phyloP scores from a whole-genome alignment of 495 filamentous ascomycete genomes.

The Schizothecium vesticola region DNA sequence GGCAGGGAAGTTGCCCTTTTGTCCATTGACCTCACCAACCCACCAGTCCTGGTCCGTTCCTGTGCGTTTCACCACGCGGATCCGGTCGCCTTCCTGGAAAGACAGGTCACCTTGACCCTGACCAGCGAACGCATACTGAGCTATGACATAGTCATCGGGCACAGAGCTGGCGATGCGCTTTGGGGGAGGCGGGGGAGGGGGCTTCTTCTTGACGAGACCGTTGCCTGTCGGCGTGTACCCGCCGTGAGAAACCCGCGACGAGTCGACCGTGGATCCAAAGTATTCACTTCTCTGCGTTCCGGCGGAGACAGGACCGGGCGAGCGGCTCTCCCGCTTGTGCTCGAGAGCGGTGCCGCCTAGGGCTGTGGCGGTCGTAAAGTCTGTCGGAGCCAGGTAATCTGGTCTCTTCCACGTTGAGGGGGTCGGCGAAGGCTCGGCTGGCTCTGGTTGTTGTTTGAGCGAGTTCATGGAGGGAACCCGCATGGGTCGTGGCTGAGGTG shows the following conservation, averaged over 20 bases:
- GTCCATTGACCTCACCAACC: constrained; percentile 77
- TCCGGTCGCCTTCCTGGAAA: constrained; percentile 80
- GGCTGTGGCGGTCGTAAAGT: constrained; percentile 42
- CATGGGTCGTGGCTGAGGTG: constrained; percentile 28
- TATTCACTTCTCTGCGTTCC: constrained; percentile 42
- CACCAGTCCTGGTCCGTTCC: constrained; percentile 91
- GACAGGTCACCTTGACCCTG: constrained; percentile 68
- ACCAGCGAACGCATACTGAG: constrained; percentile 74
- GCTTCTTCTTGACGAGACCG: constrained; percentile 36
- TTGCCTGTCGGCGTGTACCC: constrained; percentile 22
- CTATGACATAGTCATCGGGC: constrained; percentile 63
- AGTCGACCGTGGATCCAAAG: constrained; percentile 35
- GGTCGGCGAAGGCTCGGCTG: constrained; percentile 19
- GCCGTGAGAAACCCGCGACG: constrained; percentile 30
- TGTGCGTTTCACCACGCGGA: constrained; percentile 78
- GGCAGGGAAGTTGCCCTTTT: constrained; percentile 77
- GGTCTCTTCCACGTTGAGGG: constrained; percentile 21
- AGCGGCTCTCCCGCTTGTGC: not conserved
- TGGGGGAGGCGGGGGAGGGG: constrained; percentile 64
- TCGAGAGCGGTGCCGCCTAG: constrained; percentile 24
- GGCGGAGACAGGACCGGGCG: constrained; percentile 17
- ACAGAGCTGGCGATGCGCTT: constrained; percentile 46
- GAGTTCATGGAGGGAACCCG: constrained; percentile 34
- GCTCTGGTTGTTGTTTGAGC: constrained; percentile 11
- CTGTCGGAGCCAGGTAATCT: constrained; percentile 37